Base-by-base conservation (phyloP, 192 early-diverging fungal genomes). In the Funneliformis geosporum region DNA sequence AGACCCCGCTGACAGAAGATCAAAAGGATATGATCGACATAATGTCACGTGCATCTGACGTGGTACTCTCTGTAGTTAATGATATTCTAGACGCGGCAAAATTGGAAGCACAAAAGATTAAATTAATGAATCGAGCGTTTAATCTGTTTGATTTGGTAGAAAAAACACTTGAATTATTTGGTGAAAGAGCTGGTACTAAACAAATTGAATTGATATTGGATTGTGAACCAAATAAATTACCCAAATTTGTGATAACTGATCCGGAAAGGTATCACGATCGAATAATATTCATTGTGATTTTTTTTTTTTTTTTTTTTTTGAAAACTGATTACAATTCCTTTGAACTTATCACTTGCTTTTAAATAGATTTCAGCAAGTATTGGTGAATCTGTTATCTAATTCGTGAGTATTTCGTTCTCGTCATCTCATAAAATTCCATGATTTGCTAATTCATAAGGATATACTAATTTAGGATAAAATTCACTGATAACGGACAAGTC, bases 301-400 rank as follows among this genome's bases (percentile, higher is more conserved):
- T 68, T 39, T 65, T 33, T 65, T 14, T n/a, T 23, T 4, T 10
- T 38, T 14, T 28, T 2, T 38, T 65, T 10, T 0, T 1, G 28
- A 33, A 65, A 25, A 8, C 3, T 5, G 28, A 65, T 33, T 28
- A 33, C 4, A 33, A 16, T 25, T 65, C 16, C 33, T 65, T 14
- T 9, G 27, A 33, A 65, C 27, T 33, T 65, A 38, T 65, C 4
- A 65, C 2, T 25, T 65, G 16, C 33, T 65, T n/a, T n/a, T n/a
- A n/a, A 65, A 85, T 80, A 79, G 82, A 2, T 50, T 83, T 0
- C 83, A 83, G 55, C 86, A 84, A 47, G 80, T 87, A 1, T 80
- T 85, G 2, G 81, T 88, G 80, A 89, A 89, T 73, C 38, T 90
- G 25, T 82, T 89, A 5, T 83, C 84, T 0, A 90, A 90, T 79